Base-by-base conservation (phyloP, 2,329 filamentous ascomycete genomes). In the Cladosporium sp. region DNA sequence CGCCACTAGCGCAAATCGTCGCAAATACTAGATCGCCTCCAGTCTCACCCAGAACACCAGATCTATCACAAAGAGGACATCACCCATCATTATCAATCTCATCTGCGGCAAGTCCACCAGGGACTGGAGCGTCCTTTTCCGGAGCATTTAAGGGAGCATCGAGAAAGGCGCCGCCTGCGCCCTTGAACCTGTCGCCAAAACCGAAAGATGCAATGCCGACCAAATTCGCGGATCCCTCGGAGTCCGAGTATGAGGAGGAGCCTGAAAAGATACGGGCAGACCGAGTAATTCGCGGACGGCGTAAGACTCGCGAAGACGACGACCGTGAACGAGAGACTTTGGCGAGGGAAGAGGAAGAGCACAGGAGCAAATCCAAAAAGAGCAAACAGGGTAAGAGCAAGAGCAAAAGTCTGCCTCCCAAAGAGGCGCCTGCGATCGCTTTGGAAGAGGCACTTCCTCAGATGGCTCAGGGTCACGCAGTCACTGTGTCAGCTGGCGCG, bases 261-360 rank as follows among this genome's bases (percentile, higher is more conserved):
- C 78, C 92, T 14, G 89, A 73, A 26, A 74, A 72, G 56, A 74
- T 74, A 58, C 71, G 74, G 16, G 71, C 68, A 16, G 73, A 75
- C 44, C 70, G 72, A 37, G 66, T 72, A 37, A 67, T 69, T 62
- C 86, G 93, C 68, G 94, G 93, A 10, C 86, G 93, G 66, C 85
- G 92, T 71, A 92, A 90, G 77, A 97, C 93, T 2, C 86, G 93
- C 62, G 92, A 94, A 76, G 92, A 97, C 68, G 93, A 97, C 72
- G 92, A 97, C 70, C 84, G 85, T 64, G 86, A 92, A 64, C 87
- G 93, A 57, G 91, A 94, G 74, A 82, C 87, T 16, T 77, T 88
- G n/a, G 87, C 85, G 1, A 76, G 85, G 56, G 84, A 88, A 73
- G 73, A 76, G 64, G 86, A 89, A 14, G 89, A 92, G 73, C 83